Evolutionary conservation across 2,329 filamentous ascomycete genomes (phyloP), one percentile per base, ranked within the genome.

Genomic region (Cladosporium sp.): DNA sequence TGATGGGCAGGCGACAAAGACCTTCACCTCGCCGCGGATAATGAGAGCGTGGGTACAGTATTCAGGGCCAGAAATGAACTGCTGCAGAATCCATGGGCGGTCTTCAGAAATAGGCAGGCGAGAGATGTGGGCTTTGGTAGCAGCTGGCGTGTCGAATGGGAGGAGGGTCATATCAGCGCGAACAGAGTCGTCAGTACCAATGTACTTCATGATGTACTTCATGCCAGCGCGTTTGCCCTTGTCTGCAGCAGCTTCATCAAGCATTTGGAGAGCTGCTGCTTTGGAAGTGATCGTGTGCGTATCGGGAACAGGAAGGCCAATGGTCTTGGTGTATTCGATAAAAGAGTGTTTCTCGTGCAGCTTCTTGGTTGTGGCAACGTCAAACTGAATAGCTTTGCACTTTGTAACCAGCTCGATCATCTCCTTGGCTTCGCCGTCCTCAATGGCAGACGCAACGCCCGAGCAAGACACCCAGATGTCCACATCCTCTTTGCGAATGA

Each of bases 381-480:
- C 79, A 65, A 88, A 85, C 59, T 90, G 86, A 2, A 92, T 78
- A 3, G 82, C 86, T 61, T 77, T 82, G 67, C 87, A 88, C 1
- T 63, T 63, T 0, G 84, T 86, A 36, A 79, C 75, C 14, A 75
- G 73, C 64, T 88, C 84, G 17, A 90, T 74, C 2, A 79, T 74
- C 59, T 88, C 82, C 62, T 84, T 86, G 1, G 86, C 86, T 37
- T 81, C 72, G 0, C 84, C 88, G 68, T 92, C 88, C 66, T 88
- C 84, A 12, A 87, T 72, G 0, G 85, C 85, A 0, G 82, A 84
- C 1, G 82, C 79, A 8, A 88, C 84, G n/a, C 84, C 86, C 0
- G 88, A 90, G 65, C 88, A 90, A 19, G 84, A 86, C 3, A 92
- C 83, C 88, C 88, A 92, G 3, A 92, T 72, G 58, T 90, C 82